Base-by-base conservation (phyloP, 2,329 filamentous ascomycete species). In the Botrytis pseudocinerea region DNA sequence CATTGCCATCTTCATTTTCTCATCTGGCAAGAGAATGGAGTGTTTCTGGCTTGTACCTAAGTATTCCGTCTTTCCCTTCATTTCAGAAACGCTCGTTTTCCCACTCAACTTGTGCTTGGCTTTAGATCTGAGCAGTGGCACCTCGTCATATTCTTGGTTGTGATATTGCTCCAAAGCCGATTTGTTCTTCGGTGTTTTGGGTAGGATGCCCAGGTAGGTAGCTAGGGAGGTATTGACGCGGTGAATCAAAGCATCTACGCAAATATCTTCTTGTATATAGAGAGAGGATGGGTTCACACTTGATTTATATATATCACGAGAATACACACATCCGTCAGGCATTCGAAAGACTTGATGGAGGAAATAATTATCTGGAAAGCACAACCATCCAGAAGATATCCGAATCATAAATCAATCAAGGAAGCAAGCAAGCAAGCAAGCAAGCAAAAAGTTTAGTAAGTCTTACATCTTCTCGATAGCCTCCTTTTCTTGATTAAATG, bases 381-480 rank as follows among this genome's bases (percentile, higher is more conserved):
- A 61, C 12, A 61, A 16, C 38, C 38, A 40, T 62, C 60, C 6
- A 2, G 25, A 16, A 25, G 38, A 66, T 28, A 16, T n/a, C 22
- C 20, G 62, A 48, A 28, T 48, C n/a, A n/a, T 25, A 4, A 25
- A 48, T n/a, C 12, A 54, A 54, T 54, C 48, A 54, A 54, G 25
- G 2, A n/a, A 14, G 12, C 25, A 54, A n/a, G 12, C 44, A 48
- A 20, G 38, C 32, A 32, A 32, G 32, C 32, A 32, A 32, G 32
- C 35, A 38, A 38, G 32, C 32, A 32, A 32, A 32, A 32, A 32
- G 32, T 32, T 32, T 32, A 18, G 44, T 51, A 51, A 51, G 63
- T 66, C 63, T 51, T 35, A 51, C 22, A 51, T 51, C 25, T 66
- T 48, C 38, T 66, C 63, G 51, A 66, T 66, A 51, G n/a, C 63